phyloP scores from a whole-genome alignment of 1,284 basidiomycete species.

The Ustilago shanxiensis region DNA sequence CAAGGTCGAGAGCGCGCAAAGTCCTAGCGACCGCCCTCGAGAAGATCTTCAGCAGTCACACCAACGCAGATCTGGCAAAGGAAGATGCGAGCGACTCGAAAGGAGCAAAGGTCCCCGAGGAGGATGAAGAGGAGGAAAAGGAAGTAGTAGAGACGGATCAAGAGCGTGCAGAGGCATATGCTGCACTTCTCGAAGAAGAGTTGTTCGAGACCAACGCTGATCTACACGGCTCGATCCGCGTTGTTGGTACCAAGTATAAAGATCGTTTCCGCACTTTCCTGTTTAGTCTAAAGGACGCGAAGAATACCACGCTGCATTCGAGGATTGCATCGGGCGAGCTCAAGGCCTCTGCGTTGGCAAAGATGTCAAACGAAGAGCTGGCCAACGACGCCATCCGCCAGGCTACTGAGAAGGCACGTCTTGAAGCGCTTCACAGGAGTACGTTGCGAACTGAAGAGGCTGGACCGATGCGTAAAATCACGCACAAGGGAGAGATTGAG shows the following conservation, averaged over 20 bases:
- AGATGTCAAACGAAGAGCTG: slow-evolving; percentile 63
- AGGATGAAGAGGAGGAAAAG: background rate
- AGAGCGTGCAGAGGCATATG: slow-evolving; percentile 32
- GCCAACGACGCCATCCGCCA: slow-evolving; percentile 66
- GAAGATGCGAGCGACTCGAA: background rate
- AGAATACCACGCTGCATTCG: slow-evolving; percentile 62
- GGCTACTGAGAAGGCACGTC: slow-evolving; percentile 62
- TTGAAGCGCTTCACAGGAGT: slow-evolving; percentile 61
- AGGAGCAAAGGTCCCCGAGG: background rate
- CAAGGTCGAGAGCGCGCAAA: slow-evolving; percentile 36
- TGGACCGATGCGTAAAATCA: slow-evolving; percentile 66
- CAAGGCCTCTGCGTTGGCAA: slow-evolving; percentile 54
- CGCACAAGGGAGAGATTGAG: slow-evolving; percentile 70
- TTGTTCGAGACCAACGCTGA: slow-evolving; percentile 56
- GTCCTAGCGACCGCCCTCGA: slow-evolving; percentile 33
- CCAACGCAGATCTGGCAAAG: background rate
- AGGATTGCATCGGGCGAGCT: slow-evolving; percentile 62
- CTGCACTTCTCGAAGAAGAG: slow-evolving; percentile 47
- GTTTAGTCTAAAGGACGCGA: slow-evolving; percentile 68
- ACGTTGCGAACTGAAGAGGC: slow-evolving; percentile 57
- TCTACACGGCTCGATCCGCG: slow-evolving; percentile 19
- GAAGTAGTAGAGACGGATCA: slow-evolving; percentile 14
- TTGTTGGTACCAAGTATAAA: slow-evolving; percentile 55
- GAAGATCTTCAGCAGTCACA: slow-evolving; percentile 22
- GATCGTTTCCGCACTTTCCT: slow-evolving; percentile 66